Evolutionary conservation across 2,329 filamentous ascomycete species (phyloP).

Genomic region (Beauveria pseudobassiana): DNA sequence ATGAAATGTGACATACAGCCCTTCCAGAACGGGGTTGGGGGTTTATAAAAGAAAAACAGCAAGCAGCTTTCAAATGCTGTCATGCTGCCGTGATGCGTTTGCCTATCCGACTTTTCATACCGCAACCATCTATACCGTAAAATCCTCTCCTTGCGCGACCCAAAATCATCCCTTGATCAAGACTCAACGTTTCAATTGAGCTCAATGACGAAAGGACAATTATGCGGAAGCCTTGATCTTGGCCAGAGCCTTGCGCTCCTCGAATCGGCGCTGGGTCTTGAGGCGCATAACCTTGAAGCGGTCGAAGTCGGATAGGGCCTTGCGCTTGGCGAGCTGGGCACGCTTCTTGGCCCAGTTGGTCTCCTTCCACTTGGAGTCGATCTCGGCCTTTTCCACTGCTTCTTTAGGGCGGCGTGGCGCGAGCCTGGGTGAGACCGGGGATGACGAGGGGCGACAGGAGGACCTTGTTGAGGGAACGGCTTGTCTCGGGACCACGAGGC

Average conservation of each 20-base stretch:
- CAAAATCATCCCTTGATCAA: slow-evolving; percentile 22
- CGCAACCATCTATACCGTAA: slow-evolving; percentile 14
- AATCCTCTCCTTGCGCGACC: slow-evolving; percentile 12
- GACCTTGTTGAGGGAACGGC: slow-evolving; percentile 71
- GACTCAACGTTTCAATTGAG: slow-evolving; percentile 18
- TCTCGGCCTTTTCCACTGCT: slow-evolving; percentile 81
- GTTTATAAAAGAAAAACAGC: slow-evolving; percentile 45
- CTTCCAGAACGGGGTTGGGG: slow-evolving; percentile 42
- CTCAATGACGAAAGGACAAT: slow-evolving; percentile 25
- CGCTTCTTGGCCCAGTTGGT: slow-evolving; percentile 93
- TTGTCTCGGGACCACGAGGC: slow-evolving; percentile 79
- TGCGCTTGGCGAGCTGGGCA: slow-evolving; percentile 76
- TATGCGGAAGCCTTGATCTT: slow-evolving; percentile 83
- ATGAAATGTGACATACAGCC: slow-evolving; percentile 58
- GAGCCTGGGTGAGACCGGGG: slow-evolving; percentile 77
- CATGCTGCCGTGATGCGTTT: slow-evolving; percentile 27
- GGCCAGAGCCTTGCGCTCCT: slow-evolving; percentile 92
- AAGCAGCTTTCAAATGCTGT: slow-evolving; percentile 26
- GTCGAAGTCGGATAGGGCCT: slow-evolving; percentile 94
- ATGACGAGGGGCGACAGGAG: slow-evolving; percentile 89
- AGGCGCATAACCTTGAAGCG: slow-evolving; percentile 99
- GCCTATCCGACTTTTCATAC: slow-evolving; percentile 25
- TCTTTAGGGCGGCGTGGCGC: slow-evolving; percentile 75
- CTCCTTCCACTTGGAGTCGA: slow-evolving; percentile 89
- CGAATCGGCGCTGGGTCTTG: slow-evolving; percentile 99